Conservation (phyloP, 306 rosid genomes). For the Cucurbita maxima region DNA sequence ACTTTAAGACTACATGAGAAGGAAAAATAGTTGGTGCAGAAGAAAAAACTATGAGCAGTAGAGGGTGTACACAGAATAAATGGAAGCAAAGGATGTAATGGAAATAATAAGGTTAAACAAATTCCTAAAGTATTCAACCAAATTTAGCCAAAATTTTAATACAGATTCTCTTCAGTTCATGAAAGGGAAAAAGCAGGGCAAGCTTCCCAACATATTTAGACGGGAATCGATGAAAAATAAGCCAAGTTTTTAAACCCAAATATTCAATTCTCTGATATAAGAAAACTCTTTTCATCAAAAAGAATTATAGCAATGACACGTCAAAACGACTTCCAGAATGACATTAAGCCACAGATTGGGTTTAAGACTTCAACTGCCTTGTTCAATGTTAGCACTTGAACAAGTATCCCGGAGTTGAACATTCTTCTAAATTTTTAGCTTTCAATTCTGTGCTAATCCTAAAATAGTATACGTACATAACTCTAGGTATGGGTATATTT, state of each 20-base stretch:
- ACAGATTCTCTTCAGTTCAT: background rate
- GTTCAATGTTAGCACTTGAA: background rate
- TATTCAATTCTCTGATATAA: background rate
- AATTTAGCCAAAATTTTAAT: background rate
- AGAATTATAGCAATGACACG: background rate
- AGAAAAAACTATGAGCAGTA: background rate
- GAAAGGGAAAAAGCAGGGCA: background rate
- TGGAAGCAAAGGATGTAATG: background rate
- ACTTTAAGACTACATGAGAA: background rate
- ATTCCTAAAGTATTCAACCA: background rate
- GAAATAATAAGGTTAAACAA: background rate
- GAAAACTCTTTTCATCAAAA: background rate
- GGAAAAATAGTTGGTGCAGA: background rate
- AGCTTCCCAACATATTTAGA: background rate
- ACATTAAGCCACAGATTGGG: background rate
- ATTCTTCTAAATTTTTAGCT: background rate
- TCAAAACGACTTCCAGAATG: background rate
- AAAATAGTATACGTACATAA: background rate
- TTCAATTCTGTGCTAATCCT: background rate
- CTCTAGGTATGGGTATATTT: background rate
- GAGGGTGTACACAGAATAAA: background rate
- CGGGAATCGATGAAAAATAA: background rate
- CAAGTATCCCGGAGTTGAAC: background rate
- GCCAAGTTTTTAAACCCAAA: background rate
- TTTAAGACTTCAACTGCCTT: background rate